These are phyloP conservation scores for Picea glauca DNA, from an alignment of 75 land plant species.

Conservation along the genomic window DNA sequence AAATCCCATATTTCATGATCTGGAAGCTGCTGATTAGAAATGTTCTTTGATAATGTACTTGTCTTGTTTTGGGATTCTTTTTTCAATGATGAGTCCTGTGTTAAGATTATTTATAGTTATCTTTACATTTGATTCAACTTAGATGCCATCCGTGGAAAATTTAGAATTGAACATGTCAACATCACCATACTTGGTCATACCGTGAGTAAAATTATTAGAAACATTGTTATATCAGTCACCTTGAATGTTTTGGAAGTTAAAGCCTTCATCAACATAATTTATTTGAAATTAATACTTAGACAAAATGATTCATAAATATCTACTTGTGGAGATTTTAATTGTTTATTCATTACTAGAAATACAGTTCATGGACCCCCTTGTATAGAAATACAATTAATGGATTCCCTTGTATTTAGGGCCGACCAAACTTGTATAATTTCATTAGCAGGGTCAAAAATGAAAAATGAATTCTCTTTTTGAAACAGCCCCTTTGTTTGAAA, in stretches of 20 bases:
- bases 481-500: not conserved
- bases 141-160: not conserved
- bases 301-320: not conserved
- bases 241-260: not conserved
- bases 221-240: not conserved
- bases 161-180: not conserved
- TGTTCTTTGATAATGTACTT: too few species aligned
- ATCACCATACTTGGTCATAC: not conserved
- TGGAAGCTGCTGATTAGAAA: constrained; percentile 14
- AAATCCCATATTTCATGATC: constrained; percentile 48
- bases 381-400: not conserved
- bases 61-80: not conserved
- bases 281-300: constrained; percentile 1
- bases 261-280: not conserved
- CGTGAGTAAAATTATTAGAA: not conserved
- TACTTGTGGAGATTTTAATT: not conserved
- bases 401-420: not conserved
- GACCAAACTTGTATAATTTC: not conserved
- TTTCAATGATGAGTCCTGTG: not conserved
- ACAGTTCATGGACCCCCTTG: not conserved
- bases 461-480: not conserved
- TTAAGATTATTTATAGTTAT: not conserved
- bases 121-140: constrained; percentile 5
- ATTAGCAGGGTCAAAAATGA: not conserved
- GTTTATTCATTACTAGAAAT: not conserved